Evolutionary conservation across 495 filamentous ascomycete species (phyloP), one percentile per base, ranked within the genome.

Genomic region (Daldinia concentrica): DNA sequence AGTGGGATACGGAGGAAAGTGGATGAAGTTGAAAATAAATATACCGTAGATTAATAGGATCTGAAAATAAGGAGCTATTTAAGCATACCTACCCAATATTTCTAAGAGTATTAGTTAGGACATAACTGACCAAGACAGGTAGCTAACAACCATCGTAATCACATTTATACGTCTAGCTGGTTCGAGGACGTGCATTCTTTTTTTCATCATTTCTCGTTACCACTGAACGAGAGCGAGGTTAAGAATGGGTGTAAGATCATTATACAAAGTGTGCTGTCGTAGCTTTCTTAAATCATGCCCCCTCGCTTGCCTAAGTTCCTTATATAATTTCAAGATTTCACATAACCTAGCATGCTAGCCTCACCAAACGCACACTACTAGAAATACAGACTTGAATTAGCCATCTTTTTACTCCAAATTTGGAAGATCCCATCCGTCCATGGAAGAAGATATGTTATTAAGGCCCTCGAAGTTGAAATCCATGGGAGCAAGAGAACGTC

Each of bases 391-490:
- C 36, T 17, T 6, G 30, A 64, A 22, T 39, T 36, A 63, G 36
- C 29, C 43, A 32, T 37, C 29, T 19, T 30, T n/a, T 29, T 69
- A 74, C 52, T 77, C 76, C 36, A 76, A 48, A 29, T 76, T 75
- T 30, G 62, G 32, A 22, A 76, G 68, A 45, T 76, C 69, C 74
- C 76, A 78, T 36, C 66, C 68, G 6, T 78, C 71, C 61, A 76
- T 72, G 0, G 74, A 72, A 3, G 68, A 62, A 15, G 71, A 74
- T 22, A 78, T 37, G 45, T 69, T 69, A 62, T 72, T 69, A 6
- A 78, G 68, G 29, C 41, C 45, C 17, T 76, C 74, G 27, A 78
- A 73, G 32, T 74, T 74, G 24, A 73, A 66, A 4, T 78, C 76
- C 66, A 68, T 68, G 26, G 65, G 36, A 24, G 61, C 51, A 3